Conservation (phyloP, 2,329 filamentous ascomycete genomes). For the Aspergillus oerlinghausenensis region DNA sequence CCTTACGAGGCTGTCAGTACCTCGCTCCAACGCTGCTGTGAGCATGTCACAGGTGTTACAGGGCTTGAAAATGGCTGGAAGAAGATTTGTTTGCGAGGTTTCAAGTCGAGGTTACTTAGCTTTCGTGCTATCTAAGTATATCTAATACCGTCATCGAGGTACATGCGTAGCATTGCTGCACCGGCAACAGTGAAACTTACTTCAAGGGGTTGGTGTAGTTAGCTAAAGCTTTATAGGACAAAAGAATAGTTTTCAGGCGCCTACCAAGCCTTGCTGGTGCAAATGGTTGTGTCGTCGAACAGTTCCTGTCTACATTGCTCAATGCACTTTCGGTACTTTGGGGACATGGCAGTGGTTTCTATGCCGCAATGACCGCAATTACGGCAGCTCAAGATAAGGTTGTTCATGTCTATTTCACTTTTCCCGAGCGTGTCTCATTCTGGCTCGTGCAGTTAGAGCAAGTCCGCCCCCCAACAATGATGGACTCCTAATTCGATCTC, state of each 20-base stretch:
- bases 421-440: not conserved
- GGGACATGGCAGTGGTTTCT: not conserved
- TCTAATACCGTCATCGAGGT: not conserved
- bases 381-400: not conserved
- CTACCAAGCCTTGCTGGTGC: no score
- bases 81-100: not conserved
- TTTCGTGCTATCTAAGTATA: not conserved
- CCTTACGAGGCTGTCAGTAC: not conserved
- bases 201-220: not conserved
- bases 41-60: not conserved
- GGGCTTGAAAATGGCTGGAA: not conserved
- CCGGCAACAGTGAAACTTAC: not conserved
- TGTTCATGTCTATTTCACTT: not conserved
- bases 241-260: no score
- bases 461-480: not conserved
- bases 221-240: not conserved
- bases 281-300: no score
- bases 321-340: not conserved
- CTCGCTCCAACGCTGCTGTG: no score
- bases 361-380: no score
- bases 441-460: not conserved
- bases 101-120: not conserved
- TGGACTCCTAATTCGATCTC: not conserved
- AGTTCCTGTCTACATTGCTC: not conserved
- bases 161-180: not conserved